Percentiles rank a stretch among this genome's conserved stretches.
Conservation (phyloP, 2,329 filamentous ascomycete species). For the Fusarium circinatum region DNA sequence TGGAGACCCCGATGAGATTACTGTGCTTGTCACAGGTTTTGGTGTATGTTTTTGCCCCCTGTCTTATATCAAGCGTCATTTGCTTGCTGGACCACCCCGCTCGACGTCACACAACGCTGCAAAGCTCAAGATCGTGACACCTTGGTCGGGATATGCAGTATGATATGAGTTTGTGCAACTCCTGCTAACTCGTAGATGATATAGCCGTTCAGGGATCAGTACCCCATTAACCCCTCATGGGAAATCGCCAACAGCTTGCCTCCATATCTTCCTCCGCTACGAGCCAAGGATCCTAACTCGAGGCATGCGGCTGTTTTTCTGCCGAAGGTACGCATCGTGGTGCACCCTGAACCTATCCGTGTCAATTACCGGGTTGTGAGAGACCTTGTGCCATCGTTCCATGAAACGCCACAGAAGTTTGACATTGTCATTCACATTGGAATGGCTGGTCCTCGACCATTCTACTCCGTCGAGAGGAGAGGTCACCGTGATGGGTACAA, state of each 20-base stretch:
- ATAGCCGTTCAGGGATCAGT: conserved; percentile 79
- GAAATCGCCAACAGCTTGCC: conserved; percentile 79
- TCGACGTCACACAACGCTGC: conserved; percentile 21
- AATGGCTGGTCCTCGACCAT: conserved; percentile 72
- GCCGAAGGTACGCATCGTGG: conserved; percentile 67
- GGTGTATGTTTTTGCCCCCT: conserved; percentile 56
- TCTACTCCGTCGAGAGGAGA: conserved; percentile 77
- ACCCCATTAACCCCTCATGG: conserved; percentile 82
- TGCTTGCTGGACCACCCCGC: conserved; percentile 5
- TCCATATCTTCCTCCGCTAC: conserved; percentile 65
- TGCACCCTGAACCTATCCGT: conserved; percentile 73
- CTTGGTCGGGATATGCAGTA: neutral
- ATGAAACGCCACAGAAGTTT: conserved; percentile 58
- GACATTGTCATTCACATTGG: conserved; percentile 83
- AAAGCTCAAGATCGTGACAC: neutral
- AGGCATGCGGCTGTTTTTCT: conserved; percentile 45
- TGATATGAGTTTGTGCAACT: neutral
- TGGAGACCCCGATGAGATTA: conserved; percentile 60
- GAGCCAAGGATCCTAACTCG: conserved; percentile 53
- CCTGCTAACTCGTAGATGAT: conserved; percentile 24
- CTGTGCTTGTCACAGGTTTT: conserved; percentile 70
- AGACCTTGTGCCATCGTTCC: conserved; percentile 70
- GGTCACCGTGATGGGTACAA: conserved; percentile 79
- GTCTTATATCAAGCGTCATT: conserved; percentile 2
- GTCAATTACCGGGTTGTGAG: conserved; percentile 77